phyloP scores from a whole-genome alignment of 2,329 filamentous ascomycete genomes.

The Fonsecaea multimorphosa region DNA sequence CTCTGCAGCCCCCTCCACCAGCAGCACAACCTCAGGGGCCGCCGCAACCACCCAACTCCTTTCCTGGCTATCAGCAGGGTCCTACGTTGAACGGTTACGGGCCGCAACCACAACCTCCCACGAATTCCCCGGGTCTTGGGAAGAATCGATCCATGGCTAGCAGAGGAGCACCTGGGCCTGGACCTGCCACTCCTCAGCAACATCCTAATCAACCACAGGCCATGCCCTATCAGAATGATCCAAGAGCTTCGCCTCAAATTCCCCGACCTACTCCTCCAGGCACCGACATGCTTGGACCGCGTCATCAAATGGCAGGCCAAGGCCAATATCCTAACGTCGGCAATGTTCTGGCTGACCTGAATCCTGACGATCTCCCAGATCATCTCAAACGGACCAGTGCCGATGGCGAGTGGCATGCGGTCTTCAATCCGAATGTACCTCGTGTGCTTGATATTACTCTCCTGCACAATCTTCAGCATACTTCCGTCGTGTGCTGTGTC shows the following conservation, averaged over 20 bases:
- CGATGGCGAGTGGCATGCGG: constrained; percentile 82
- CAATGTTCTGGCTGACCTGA: constrained; percentile 81
- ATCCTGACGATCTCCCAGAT: constrained; percentile 81
- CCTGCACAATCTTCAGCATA: constrained; percentile 88
- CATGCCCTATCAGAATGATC: constrained; percentile 73
- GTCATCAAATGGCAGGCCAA: constrained; percentile 53
- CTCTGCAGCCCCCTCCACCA: constrained; percentile 62
- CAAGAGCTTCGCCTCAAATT: constrained; percentile 82
- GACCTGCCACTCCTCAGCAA: constrained; percentile 87
- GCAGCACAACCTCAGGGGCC: constrained; percentile 55
- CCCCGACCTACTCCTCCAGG: constrained; percentile 76
- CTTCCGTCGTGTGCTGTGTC: constrained; percentile 98
- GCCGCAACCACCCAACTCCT: constrained; percentile 75
- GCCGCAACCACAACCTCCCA: constrained; percentile 80
- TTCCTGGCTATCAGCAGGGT: constrained; percentile 72
- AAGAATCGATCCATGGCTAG: constrained; percentile 68
- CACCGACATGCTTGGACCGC: constrained; percentile 36
- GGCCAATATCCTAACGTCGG: constrained; percentile 62
- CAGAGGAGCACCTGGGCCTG: constrained; percentile 59
- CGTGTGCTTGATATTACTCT: constrained; percentile 91
- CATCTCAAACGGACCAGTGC: constrained; percentile 86
- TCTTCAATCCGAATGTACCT: constrained; percentile 92
- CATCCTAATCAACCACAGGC: constrained; percentile 70
- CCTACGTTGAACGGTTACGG: constrained; percentile 74
- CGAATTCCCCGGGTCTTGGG: constrained; percentile 83